Evolutionary conservation across 169 alveolate genomes (phyloP), one percentile per base, ranked within the genome.

Genomic region (Besnoitia besnoiti): DNA sequence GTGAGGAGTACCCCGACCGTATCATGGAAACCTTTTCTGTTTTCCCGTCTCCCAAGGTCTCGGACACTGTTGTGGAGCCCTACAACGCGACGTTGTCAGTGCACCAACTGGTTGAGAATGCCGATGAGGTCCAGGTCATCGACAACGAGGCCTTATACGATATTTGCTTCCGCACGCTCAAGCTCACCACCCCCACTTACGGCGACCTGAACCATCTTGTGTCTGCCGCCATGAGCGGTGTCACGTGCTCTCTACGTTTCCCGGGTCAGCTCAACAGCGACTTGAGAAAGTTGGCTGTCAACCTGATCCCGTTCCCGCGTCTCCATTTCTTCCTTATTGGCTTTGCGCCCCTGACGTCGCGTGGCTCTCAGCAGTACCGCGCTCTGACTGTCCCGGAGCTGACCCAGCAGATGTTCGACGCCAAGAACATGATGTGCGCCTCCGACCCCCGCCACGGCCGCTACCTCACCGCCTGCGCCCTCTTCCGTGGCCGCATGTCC

Each of bases 351-450:
- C 96, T 99, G 93, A 99, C 99, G 51, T 97, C 99, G 95, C 97
- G 99, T 93, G 99, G 99, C 85, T 98, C 99, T 85, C 99, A 99
- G 97, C 99, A 98, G 97, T 99, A 99, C 98, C 97, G 99, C 94
- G 99, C 99, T 59, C 97, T 99, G 89, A 98, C 99, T 44, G 99
- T 98, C 46, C 95, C 96, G 35, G 99, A 99, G 95, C 97, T 99
- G 85, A 98, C 99, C 67, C 99, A 99, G 96, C 99, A 98, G 95
- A 98, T 99, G 99, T 99, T 99, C 97, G 99, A 99, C 93, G 99
- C 99, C 93, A 96, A 99, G 97, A 99, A 99, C 97, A 98, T 99
- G 99, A 99, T 99, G 99, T 99, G 99, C 97, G 99, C 99, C 62
- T 98, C 99, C 55, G 99, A 99, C 96, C 99, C 99, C 88, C 98